phyloP scores from a whole-genome alignment of 345 rosid genomes.

The Syzygium aromaticum region DNA sequence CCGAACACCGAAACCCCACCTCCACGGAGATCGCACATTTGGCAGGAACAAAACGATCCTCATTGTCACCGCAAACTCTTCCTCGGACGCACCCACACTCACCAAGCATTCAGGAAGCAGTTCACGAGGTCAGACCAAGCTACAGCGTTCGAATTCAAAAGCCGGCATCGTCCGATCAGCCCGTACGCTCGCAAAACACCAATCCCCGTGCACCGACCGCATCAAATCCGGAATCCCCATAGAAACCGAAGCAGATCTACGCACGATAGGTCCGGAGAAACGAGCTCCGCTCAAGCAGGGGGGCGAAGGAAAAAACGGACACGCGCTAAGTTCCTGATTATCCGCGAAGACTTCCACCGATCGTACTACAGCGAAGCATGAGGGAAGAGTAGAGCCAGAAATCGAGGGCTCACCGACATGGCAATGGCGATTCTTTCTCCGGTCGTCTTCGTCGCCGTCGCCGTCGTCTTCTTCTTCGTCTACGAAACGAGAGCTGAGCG shows the following conservation, averaged over 20 bases:
- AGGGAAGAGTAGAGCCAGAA: not conserved
- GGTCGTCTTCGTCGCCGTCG: not conserved
- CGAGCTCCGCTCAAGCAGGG: not conserved
- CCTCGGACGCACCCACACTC: not conserved
- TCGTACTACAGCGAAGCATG: not conserved
- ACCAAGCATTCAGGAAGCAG: not conserved
- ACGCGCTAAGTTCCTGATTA: not conserved
- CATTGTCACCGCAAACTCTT: not conserved
- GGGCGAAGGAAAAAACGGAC: not conserved
- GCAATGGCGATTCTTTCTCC: not conserved
- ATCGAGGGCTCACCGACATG: constrained; percentile 6
- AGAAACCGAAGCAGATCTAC: not conserved
- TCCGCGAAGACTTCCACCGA: not conserved
- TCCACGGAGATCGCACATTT: not conserved
- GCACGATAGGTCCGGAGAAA: not conserved
- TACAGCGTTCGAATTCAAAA: not conserved
- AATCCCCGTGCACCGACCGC: not conserved
- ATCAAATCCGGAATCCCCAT: not conserved
- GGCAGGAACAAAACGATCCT: not conserved
- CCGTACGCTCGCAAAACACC: not conserved
- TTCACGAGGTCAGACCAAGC: not conserved
- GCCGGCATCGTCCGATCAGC: not conserved
- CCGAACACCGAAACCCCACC: not conserved
- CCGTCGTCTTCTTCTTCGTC: not conserved
- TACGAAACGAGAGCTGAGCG: not conserved